A percentile compares a stretch with the other conserved stretches of the same genome.
Evolutionary conservation across 495 filamentous ascomycete genomes (phyloP).

Genomic region (Collariella sp.): DNA sequence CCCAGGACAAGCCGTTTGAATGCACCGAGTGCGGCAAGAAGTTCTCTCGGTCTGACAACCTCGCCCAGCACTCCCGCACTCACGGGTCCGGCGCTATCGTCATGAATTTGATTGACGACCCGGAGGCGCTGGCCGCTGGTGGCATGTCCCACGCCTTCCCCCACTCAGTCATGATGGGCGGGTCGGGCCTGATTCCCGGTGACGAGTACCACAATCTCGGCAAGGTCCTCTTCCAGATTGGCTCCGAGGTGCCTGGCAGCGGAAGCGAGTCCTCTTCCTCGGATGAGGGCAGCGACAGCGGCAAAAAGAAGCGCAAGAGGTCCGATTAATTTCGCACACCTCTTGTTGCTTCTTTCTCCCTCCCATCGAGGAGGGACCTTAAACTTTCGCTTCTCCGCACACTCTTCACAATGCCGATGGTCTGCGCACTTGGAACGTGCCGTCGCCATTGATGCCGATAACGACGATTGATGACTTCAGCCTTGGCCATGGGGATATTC

Average conservation of each 20-base stretch:
- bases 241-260: slow-evolving; percentile 57
- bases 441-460: slow-evolving; percentile 31
- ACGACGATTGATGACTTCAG: slow-evolving; percentile 29
- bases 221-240: slow-evolving; percentile 66
- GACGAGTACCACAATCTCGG: slow-evolving; percentile 55
- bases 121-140: slow-evolving; percentile 36
- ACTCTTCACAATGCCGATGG: slow-evolving; percentile 32
- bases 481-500: slow-evolving; percentile 2
- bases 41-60: slow-evolving; percentile 96
- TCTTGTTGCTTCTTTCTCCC: neutral
- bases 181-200: slow-evolving; percentile 39
- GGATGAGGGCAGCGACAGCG: slow-evolving; percentile 43
- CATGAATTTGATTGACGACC: slow-evolving; percentile 78
- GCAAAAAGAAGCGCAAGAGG: slow-evolving; percentile 74
- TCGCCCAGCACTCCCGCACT: slow-evolving; percentile 90
- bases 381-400: slow-evolving; percentile 28
- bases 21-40: slow-evolving; percentile 98
- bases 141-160: slow-evolving; percentile 12
- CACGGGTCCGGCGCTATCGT: slow-evolving; percentile 84
- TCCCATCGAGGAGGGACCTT: neutral
- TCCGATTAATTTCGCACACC: slow-evolving; percentile 29
- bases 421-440: slow-evolving; percentile 28
- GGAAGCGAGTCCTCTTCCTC: slow-evolving; percentile 41
- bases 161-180: slow-evolving; percentile 17
- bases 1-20: slow-evolving; percentile 96